Percentiles rank a stretch among this genome's conserved stretches.
Conservation (phyloP, 139 green algal genomes). For the Asterochloris erici region DNA sequence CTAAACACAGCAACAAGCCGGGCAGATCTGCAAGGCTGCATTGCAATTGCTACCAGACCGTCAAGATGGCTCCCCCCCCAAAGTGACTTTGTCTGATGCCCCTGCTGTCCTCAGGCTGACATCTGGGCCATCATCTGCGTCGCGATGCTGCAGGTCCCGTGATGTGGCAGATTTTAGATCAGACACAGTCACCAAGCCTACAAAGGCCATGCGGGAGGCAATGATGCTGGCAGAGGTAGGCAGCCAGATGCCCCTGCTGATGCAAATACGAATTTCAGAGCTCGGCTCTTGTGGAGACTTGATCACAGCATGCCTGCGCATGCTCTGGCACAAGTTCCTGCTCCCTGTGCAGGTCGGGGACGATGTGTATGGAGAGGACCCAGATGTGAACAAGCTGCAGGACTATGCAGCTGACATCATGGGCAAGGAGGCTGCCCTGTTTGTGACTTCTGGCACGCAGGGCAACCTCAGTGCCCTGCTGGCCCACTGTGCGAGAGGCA, state of each 20-base stretch:
- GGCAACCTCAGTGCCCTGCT: conserved; percentile 70
- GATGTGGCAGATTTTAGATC: conserved; percentile 47
- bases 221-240: conserved; percentile 32
- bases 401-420: conserved; percentile 46
- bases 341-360: conserved; percentile 58
- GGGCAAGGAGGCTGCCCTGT: conserved; percentile 71
- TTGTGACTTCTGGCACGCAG: conserved; percentile 74
- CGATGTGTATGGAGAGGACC: conserved; percentile 78
- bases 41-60: no score
- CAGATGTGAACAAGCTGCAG: conserved; percentile 59
- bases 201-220: conserved; percentile 52
- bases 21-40: no score
- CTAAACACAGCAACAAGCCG: no score
- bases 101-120: neutral
- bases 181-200: conserved; percentile 74
- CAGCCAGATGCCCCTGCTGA: neutral
- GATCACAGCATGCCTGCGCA: neutral
- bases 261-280: neutral
- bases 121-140: neutral
- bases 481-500: conserved; percentile 23
- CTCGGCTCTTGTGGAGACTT: neutral
- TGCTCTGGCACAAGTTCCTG: neutral
- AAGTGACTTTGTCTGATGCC: no score
- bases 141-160: no score
- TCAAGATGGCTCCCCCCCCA: no score